These are phyloP conservation scores for Ceratocystis cubensis DNA, from an alignment of 2,329 filamentous ascomycete species.

Conservation along the genomic window DNA sequence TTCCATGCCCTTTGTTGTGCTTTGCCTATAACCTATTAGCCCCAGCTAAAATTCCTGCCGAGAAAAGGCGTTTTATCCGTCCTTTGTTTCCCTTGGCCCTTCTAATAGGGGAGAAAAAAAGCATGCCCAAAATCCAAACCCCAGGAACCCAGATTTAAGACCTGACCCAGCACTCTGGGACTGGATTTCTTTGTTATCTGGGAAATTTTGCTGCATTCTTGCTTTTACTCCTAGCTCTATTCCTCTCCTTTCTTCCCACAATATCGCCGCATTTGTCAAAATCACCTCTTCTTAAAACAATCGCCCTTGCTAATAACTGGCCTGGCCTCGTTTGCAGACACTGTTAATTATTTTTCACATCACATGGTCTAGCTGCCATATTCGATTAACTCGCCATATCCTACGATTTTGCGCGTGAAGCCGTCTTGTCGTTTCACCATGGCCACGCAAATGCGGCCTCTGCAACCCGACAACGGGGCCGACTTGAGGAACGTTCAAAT, in stretches of 20 bases:
- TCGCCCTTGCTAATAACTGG: neutral
- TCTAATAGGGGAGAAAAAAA: conserved; percentile 4
- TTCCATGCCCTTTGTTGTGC: neutral
- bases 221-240: neutral
- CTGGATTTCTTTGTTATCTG: neutral
- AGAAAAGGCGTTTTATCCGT: neutral
- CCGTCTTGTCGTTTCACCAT: neutral
- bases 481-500: conserved; percentile 7
- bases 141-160: conserved; percentile 9
- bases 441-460: conserved; percentile 19
- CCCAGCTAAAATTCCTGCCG: conserved; percentile 4
- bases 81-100: neutral
- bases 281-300: no score
- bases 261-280: neutral
- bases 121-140: neutral
- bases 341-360: neutral
- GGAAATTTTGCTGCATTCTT: neutral
- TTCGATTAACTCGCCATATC: neutral
- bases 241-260: neutral
- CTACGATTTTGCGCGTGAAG: neutral
- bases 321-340: neutral
- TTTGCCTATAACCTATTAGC: neutral
- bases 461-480: conserved; percentile 15
- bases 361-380: neutral
- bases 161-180: conserved; percentile 1